phyloP scores from a whole-genome alignment of 2,329 filamentous ascomycete genomes.

The Ploettnerulaceae sp. region DNA sequence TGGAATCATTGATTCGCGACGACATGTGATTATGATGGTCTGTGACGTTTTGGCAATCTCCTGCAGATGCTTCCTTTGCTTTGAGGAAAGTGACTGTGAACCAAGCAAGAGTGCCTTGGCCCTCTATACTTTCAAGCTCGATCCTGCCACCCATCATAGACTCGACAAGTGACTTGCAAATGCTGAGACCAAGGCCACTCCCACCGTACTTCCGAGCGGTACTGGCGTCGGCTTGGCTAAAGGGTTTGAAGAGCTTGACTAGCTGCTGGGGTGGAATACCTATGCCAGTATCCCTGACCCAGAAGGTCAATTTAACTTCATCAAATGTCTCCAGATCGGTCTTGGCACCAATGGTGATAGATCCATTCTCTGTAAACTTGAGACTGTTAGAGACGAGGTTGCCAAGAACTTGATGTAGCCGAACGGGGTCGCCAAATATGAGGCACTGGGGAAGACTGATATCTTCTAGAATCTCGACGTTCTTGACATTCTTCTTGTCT shows the following conservation, averaged over 20 bases:
- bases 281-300: slow-evolving; percentile 85
- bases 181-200: slow-evolving; percentile 84
- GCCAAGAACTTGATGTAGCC: slow-evolving; percentile 64
- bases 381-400: slow-evolving; percentile 91
- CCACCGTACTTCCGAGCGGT: slow-evolving; percentile 89
- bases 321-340: slow-evolving; percentile 67
- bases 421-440: slow-evolving; percentile 62
- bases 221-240: slow-evolving; percentile 87
- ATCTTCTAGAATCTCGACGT: slow-evolving; percentile 62
- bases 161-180: slow-evolving; percentile 91
- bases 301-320: slow-evolving; percentile 72
- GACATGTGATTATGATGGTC: slow-evolving; percentile 35
- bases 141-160: slow-evolving; percentile 87
- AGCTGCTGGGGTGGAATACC: slow-evolving; percentile 80
- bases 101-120: slow-evolving; percentile 64
- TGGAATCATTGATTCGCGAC: slow-evolving; percentile 39
- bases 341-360: slow-evolving; percentile 75
- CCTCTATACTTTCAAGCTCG: slow-evolving; percentile 71
- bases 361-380: slow-evolving; percentile 86
- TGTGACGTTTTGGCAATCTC: slow-evolving; percentile 44
- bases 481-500: slow-evolving; percentile 57
- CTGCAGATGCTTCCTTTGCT: slow-evolving; percentile 58
- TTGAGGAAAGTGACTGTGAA: slow-evolving; percentile 87
- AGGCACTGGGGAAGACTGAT: slow-evolving; percentile 66
- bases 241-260: slow-evolving; percentile 83